A percentile compares a stretch with the other conserved stretches of the same genome.
phyloP scores from a whole-genome alignment of 495 filamentous ascomycete genomes.

The Aspergillus saccharolyticus region DNA sequence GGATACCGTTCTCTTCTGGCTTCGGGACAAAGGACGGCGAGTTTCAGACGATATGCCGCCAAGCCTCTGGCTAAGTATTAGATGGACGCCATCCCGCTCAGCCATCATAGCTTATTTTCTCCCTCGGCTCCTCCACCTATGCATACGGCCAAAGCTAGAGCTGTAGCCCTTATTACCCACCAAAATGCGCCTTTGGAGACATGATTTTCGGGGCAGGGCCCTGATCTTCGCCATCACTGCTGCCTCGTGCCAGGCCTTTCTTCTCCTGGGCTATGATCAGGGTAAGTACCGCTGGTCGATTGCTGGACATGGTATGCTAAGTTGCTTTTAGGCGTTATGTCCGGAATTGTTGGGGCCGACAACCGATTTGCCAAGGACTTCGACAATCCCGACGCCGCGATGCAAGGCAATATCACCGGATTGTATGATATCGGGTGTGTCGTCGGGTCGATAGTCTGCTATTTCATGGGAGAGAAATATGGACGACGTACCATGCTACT shows the following conservation, averaged over 20 bases:
- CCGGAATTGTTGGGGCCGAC: conserved; percentile 32
- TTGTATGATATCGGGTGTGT: conserved; percentile 47
- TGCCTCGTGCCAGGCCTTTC: conserved; percentile 34
- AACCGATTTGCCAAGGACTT: conserved; percentile 37
- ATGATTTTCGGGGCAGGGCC: conserved; percentile 20
- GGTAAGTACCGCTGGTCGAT: conserved; percentile 6
- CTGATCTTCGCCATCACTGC: conserved; percentile 20
- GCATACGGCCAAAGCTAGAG: not conserved
- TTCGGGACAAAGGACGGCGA: not conserved
- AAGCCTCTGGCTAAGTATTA: not conserved
- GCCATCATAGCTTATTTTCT: not conserved
- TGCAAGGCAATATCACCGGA: conserved; percentile 42
- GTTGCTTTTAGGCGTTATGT: conserved; percentile 26
- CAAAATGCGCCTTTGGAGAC: conserved; percentile 25
- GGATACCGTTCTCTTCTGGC: not conserved
- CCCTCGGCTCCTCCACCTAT: not conserved
- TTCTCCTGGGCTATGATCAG: conserved; percentile 37
- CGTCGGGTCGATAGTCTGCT: conserved; percentile 37
- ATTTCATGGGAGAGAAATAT: conserved; percentile 36
- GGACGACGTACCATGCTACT: conserved; percentile 43
- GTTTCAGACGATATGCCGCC: not conserved
- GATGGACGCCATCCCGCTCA: not conserved
- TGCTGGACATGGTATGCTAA: not conserved
- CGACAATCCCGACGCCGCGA: conserved; percentile 31
- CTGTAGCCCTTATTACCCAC: not conserved